Conservation (phyloP, 768 basidiomycete species). For the Calocybe indica region DNA sequence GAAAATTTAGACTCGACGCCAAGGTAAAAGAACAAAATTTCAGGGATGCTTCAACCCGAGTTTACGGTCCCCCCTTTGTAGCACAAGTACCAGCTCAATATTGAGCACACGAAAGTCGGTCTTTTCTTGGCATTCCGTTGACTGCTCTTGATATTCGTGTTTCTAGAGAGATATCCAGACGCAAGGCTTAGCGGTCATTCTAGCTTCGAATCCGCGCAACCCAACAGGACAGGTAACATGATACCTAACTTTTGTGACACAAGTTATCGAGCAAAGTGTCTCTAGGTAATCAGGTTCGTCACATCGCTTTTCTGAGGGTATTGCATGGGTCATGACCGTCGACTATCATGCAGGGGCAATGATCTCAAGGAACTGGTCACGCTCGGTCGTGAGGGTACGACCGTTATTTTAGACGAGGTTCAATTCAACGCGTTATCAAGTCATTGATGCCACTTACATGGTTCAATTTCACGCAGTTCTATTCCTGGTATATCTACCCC, state of each 20-base stretch:
- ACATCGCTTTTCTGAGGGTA: neutral
- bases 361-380: constrained; percentile 78
- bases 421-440: neutral
- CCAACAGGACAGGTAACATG: constrained; percentile 82
- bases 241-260: neutral
- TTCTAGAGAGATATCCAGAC: constrained; percentile 69
- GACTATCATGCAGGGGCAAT: constrained; percentile 46
- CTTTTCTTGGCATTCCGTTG: neutral
- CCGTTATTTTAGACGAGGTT: constrained; percentile 82
- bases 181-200: constrained; percentile 79
- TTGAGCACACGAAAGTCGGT: constrained; percentile 68
- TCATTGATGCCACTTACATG: neutral
- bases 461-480: constrained; percentile 52
- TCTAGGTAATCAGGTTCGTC: neutral
- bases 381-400: constrained; percentile 71
- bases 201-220: constrained; percentile 94
- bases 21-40: constrained; percentile 18
- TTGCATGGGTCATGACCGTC: neutral
- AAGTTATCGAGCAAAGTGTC: constrained; percentile 45
- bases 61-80: constrained; percentile 16
- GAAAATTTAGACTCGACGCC: constrained; percentile 19
- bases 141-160: constrained; percentile 20
- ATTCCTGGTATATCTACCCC: constrained; percentile 93
- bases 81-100: constrained; percentile 70
- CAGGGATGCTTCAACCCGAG: neutral